phyloP scores from a whole-genome alignment of 2,329 filamentous ascomycete species.

The Aspergillus sp. region DNA sequence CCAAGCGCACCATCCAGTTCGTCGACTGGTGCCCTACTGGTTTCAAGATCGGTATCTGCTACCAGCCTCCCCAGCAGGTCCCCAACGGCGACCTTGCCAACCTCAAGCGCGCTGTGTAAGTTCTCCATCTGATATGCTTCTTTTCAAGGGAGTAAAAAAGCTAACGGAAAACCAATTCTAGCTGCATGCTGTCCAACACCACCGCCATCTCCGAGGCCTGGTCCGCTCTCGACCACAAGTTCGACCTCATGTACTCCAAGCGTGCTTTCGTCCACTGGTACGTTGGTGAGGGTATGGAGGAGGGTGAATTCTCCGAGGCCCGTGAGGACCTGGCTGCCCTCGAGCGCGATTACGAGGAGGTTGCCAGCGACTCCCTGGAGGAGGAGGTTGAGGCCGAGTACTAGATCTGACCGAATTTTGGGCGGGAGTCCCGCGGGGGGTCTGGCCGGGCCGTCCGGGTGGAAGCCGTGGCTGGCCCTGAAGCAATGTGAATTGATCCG shows the following conservation, averaged over 20 bases:
- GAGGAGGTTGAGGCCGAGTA: conserved; percentile 90
- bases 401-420: conserved; percentile 52
- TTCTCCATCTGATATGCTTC: conserved; percentile 31
- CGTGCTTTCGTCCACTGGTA: conserved; percentile 99
- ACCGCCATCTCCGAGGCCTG: conserved; percentile 98
- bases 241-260: conserved; percentile 99
- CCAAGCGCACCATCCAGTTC: conserved; percentile 98
- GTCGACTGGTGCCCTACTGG: conserved; percentile 99
- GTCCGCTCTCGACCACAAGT: conserved; percentile 95
- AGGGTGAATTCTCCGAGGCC: conserved; percentile 99
- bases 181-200: conserved; percentile 93
- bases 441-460: conserved; percentile 4
- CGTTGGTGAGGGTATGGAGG: conserved; percentile 99
- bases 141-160: not conserved
- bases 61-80: conserved; percentile 93
- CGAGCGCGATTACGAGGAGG: conserved; percentile 98
- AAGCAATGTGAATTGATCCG: conserved; percentile 24
- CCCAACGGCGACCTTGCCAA: conserved; percentile 97
- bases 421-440: conserved; percentile 19
- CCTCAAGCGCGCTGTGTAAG: conserved; percentile 96
- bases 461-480: conserved; percentile 15
- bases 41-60: conserved; percentile 99
- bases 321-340: conserved; percentile 97
- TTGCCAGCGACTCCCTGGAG: conserved; percentile 89
- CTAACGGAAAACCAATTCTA: conserved; percentile 36